Base-by-base conservation (phyloP, 2,329 filamentous ascomycete species). In the Colletotrichum tanaceti region DNA sequence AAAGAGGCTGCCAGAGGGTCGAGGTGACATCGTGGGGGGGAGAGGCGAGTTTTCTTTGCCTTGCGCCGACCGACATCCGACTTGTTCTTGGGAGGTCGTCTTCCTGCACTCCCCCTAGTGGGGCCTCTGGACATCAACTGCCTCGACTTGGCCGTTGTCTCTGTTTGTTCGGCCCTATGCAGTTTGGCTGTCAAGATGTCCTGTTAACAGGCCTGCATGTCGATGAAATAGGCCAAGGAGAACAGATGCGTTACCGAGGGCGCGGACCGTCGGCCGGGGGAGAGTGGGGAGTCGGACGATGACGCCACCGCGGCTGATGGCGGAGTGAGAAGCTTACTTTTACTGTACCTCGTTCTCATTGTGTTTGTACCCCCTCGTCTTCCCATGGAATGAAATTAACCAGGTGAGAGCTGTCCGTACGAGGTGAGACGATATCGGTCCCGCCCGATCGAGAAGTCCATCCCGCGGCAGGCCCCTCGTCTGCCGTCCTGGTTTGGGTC, bases 341-440 rank as follows among this genome's bases (percentile, higher is more conserved):
- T 4, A 6, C 41, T 18, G 24, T 18, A 10, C 24, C 20, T 10
- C 47, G 18, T 24, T 6, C 47, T 22, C 22, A 22, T 1, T 5
- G 22, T 50, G 10, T 32, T 4, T 4, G n/a, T n/a, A 0, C 22
- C 20, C 16, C 20, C 13, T 16, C 13, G 5, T 10, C 20, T 46
- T 10, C 5, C 20, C n/a, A 20, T 46, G 7, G 44, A 14, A 13
- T 5, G 16, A 11, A 28, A 9, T 53, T n/a, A 9, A 20, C 20
- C 20, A 44, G 24, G n/a, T 10, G 22, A 67, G 47, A 32, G 28
- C 28, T 7, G 9, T 32, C 60, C 60, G 35, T 55, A 59, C 39
- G 35, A 32, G 24, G 44, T 67, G 65, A 68, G 65, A 68, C 65
- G 58, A 47, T 10, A 58, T 55, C 65, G 65, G 54, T 54, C 28